Base-by-base conservation (phyloP, 495 filamentous ascomycete species). In the Hyaloscypha bicolor region DNA sequence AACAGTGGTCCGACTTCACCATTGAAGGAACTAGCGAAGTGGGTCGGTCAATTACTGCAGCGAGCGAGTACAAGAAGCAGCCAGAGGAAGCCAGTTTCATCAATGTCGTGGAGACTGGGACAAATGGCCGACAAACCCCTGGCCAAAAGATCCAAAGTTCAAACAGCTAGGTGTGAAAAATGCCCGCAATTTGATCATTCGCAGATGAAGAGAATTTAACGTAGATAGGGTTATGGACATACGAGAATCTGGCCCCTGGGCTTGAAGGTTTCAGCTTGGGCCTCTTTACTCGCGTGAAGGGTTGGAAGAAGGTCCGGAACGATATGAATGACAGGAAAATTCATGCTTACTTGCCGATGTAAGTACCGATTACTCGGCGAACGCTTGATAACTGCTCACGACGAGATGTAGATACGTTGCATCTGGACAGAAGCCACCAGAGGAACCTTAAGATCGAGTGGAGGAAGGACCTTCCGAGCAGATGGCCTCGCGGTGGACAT, bases 41-140 rank as follows among this genome's bases (percentile, higher is more conserved):
- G 6, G 62, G 62, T 11, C 55, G 63, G 22, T 31, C 53, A 1
- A 35, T 12, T 8, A 53, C 63, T n/a, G 63, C n/a, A 14, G 35
- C 53, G 1, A 39, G 25, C 12, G 12, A 53, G 1, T 70, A 60
- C 55, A 70, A 70, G 31, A 16, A 19, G 1, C 16, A 62, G 22
- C 78, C 88, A 76, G 76, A 76, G 64, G 77, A 81, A 25, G 75
- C 83, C 0, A 87, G 87, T 0, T 89, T 87, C 68, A 71, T 74
- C 12, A 77, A 84, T 33, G 74, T 85, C 19, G 75, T 75, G 11
- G 79, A 83, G 58, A 72, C 73, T 66, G 64, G 11, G 83, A 81
- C 67, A 84, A 86, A 65, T 79, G 82, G 73, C 86, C 86, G 5
- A 71, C 82, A 29, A 82, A 80, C 19, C 78, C 79, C 8, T 87